Percentiles rank a stretch among this genome's conserved stretches.
These are phyloP conservation scores for Leptographium flavum DNA, from an alignment of 2,329 filamentous ascomycete species.

Conservation along the genomic window DNA sequence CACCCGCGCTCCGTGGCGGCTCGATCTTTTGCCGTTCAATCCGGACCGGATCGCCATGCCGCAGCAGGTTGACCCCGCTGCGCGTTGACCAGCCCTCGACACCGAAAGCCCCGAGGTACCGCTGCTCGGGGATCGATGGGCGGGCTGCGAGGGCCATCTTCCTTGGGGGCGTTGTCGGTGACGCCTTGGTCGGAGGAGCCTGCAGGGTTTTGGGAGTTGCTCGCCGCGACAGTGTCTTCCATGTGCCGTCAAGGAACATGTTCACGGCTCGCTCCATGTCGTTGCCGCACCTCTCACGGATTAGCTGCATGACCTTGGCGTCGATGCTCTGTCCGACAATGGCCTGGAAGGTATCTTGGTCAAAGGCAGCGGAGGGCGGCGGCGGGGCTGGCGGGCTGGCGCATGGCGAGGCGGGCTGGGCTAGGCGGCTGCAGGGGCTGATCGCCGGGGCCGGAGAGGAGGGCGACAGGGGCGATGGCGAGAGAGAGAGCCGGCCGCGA, in stretches of 20 bases:
- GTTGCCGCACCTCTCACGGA: conserved; percentile 40
- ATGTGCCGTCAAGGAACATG: conserved; percentile 58
- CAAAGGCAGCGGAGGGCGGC: conserved; percentile 27
- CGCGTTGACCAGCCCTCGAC: conserved; percentile 84
- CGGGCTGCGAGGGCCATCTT: conserved; percentile 1
- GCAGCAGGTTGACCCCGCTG: conserved; percentile 61
- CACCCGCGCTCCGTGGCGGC: conserved; percentile 26
- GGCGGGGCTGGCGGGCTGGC: background rate
- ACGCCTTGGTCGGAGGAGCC: background rate
- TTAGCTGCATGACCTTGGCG: conserved; percentile 29
- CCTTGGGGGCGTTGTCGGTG: conserved; percentile 2
- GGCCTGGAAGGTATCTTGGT: conserved; percentile 41
- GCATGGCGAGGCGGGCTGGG: no score
- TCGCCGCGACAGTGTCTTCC: conserved; percentile 25
- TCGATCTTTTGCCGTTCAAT: conserved; percentile 78
- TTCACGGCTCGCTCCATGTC: conserved; percentile 50
- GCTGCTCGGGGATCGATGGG: conserved; percentile 21
- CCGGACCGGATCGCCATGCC: conserved; percentile 66
- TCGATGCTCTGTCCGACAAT: conserved; percentile 45
- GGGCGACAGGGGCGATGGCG: background rate
- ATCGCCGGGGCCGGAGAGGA: background rate
- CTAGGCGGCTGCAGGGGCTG: background rate
- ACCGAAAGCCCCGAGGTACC: conserved; percentile 87
- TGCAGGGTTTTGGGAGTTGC: no score
- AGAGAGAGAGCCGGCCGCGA: background rate